Base-by-base conservation (phyloP, 148 eudicot genomes). In the Nepenthes mirabilis region DNA sequence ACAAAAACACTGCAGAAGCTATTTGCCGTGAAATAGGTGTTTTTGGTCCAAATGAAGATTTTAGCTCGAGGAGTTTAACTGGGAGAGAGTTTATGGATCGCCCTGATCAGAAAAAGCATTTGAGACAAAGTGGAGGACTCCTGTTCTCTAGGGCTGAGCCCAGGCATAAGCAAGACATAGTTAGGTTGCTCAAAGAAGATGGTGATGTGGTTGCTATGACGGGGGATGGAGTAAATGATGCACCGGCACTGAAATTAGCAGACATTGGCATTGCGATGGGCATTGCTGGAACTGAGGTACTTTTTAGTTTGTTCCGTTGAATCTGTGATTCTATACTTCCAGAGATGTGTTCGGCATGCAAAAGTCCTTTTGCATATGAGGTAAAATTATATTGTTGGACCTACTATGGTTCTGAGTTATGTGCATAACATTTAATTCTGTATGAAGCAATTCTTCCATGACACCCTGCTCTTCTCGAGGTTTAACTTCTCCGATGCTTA, bases 191-290 rank as follows among this genome's bases (percentile, higher is more conserved):
- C 51, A 85, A 85, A 77, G 90, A 82, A 62, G 78, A 77, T 36
- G 90, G 91, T 32, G 91, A 85, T 67, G 83, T 85, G 45, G 91
- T 85, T 73, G 91, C 91, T 40, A 85, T 85, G 91, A 85, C 91
- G 40, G 91, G 91, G 34, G 91, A 85, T 67, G 90, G 91, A 14
- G 91, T 85, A 4, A 85, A 85, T 71, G 91, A 85, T 63, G 91
- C 91, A 2, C 91, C 91, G 60, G 91, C 91, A 23, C 62, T 85
- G 54, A 85, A 85, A 70, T 64, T 85, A 58, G 91, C 87, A 68
- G 86, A 85, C 68, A 85, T 85, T 57, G 91, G 90, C 10, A 85
- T 85, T 66, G 91, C 91, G 37, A 85, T 85, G 91, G 90, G 87
- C 37, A 85, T 85, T 74, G 75, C 87, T 73, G 91, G 91, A 37